These are phyloP conservation scores for Pterulicium gracile DNA, from an alignment of 1,284 basidiomycete species.

Conservation along the genomic window DNA sequence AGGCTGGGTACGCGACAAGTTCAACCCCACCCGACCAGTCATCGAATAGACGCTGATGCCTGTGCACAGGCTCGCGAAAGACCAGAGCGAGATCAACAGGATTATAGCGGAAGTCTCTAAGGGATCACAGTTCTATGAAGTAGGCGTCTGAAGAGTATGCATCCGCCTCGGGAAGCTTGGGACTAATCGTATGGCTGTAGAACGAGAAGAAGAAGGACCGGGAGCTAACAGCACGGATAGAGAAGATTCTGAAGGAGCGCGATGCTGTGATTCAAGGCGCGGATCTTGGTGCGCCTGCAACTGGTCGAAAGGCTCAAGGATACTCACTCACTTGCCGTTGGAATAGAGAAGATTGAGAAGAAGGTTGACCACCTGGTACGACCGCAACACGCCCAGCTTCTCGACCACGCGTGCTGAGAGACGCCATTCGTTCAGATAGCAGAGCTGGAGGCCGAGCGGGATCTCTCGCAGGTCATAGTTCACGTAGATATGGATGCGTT, in stretches of 20 bases:
- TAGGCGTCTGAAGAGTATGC: conserved; percentile 18
- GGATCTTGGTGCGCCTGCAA: conserved; percentile 42
- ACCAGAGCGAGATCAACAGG: conserved; percentile 71
- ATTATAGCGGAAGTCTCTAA: conserved; percentile 75
- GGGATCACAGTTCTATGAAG: conserved; percentile 79
- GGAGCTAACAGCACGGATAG: conserved; percentile 64
- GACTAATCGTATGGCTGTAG: conserved; percentile 21
- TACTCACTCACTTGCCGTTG: conserved; percentile 2
- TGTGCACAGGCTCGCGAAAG: conserved; percentile 48
- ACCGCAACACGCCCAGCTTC: neutral
- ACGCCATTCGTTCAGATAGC: conserved; percentile 22
- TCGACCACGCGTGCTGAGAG: conserved; percentile 2
- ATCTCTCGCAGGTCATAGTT: conserved; percentile 76
- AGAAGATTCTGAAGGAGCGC: conserved; percentile 50
- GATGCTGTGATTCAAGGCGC: conserved; percentile 48
- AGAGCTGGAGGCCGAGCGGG: conserved; percentile 69
- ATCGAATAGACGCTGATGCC: neutral
- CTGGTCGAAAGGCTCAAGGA: neutral
- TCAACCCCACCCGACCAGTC: conserved; percentile 11
- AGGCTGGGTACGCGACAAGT: conserved; percentile 50
- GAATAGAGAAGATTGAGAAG: conserved; percentile 39
- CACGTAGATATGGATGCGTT: conserved; percentile 84
- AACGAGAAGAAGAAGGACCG: conserved; percentile 81
- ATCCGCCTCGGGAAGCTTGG: conserved; percentile 2
- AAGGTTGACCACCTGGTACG: conserved; percentile 40